Evolutionary conservation across 2,329 filamentous ascomycete species (phyloP), one percentile per base, ranked within the genome.

Genomic region (Thelonectria olida): DNA sequence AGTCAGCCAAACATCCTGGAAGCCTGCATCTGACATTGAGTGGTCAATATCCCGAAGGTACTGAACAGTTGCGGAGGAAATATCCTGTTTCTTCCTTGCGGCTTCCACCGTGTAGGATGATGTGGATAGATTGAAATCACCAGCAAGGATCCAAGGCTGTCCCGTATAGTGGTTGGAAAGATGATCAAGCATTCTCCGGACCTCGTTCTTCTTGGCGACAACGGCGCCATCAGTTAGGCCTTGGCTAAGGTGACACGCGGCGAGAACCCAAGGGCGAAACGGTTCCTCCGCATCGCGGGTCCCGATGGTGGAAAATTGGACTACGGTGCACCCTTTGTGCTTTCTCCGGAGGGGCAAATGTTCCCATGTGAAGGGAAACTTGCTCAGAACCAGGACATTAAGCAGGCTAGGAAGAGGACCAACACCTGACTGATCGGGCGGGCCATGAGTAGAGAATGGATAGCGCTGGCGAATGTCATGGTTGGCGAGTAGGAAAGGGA

Each of bases 51-150:
- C 74, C 7, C 72, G 68, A 2, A 89, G 72, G 8, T 76, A 74
- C 3, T 68, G 71, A 0, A 76, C 78, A 1, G 84, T 84, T 49
- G 83, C 78, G 1, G 71, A 47, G 0, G 85, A 85, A n/a, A 91
- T 83, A 5, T 78, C 74, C n/a, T 83, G 82, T 53, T 78, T 82
- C 57, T 81, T 79, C 2, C 85, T 64, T 0, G 88, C 86, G 4
- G 78, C 75, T 10, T 84, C 76, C 31, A 90, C 82, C 0, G 86
- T 85, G 53, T 80, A 79, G 2, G 79, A 75, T 1, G 88, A 91
- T 0, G 87, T 89, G 7, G 84, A 79, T 22, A 90, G 76, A 66
- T 91, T 91, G 71, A 90, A 88, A 69, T 90, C 88, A 3, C 89
- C 89, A 0, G 85, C 84, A 19, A 91, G 67, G 4, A 90, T 76